Evolutionary conservation across 805 yeast species (phyloP).

Genomic region (Tetrapisispora nanseiensis): DNA sequence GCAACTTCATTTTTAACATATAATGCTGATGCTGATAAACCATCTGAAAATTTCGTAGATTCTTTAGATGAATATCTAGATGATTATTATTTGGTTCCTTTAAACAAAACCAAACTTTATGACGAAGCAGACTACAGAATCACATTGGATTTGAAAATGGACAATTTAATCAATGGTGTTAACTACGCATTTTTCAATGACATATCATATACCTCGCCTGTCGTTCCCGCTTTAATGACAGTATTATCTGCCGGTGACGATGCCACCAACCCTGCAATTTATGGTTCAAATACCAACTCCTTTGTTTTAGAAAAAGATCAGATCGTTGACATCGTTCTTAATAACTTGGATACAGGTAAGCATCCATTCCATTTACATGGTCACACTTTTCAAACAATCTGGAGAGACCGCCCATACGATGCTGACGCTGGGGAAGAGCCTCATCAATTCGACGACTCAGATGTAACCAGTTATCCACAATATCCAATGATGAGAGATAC

Average conservation of each 20-base stretch:
- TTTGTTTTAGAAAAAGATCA: conserved; percentile 47
- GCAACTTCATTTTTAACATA: conserved; percentile 68
- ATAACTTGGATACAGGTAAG: conserved; percentile 81
- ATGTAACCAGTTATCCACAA: conserved; percentile 44
- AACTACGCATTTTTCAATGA: conserved; percentile 97
- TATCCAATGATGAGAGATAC: conserved; percentile 65
- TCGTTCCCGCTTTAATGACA: conserved; percentile 76
- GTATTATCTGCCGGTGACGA: conserved; percentile 63
- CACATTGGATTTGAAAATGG: conserved; percentile 71
- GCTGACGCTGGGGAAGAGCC: conserved; percentile 43
- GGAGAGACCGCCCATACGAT: conserved; percentile 53
- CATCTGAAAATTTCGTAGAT: conserved; percentile 36
- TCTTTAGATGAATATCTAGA: conserved; percentile 48
- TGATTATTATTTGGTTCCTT: conserved; percentile 69
- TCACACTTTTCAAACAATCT: conserved; percentile 66
- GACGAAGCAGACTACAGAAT: conserved; percentile 64
- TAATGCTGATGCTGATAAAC: conserved; percentile 33
- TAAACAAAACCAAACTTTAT: conserved; percentile 40
- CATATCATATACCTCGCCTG: conserved; percentile 66
- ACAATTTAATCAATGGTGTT: conserved; percentile 74
- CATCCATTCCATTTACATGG: conserved; percentile 99
- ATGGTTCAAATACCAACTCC: conserved; percentile 74
- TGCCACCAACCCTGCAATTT: conserved; percentile 43
- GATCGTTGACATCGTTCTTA: conserved; percentile 69
- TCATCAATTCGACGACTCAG: conserved; percentile 48